Conservation (phyloP, 805 yeast genomes). For the Pichia eremophila region DNA sequence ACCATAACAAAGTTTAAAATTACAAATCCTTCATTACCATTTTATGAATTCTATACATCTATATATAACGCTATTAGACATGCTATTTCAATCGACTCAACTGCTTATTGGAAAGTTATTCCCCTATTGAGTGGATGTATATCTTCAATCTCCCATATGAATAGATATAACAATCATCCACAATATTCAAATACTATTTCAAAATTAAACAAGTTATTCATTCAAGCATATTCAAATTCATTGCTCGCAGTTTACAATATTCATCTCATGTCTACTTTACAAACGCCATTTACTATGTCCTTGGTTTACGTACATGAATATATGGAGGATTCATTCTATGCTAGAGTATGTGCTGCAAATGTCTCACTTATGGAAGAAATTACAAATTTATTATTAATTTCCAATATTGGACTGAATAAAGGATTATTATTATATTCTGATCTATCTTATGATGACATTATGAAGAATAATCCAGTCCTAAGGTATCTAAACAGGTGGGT, state of each 20-base stretch:
- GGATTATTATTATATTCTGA: slow-evolving; percentile 6
- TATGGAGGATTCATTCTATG: neutral
- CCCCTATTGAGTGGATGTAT: slow-evolving; percentile 40
- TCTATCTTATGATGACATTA: neutral
- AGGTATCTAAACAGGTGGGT: slow-evolving; percentile 43
- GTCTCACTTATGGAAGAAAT: slow-evolving; percentile 14
- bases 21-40: slow-evolving; percentile 39
- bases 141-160: slow-evolving; percentile 25
- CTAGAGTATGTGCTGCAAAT: neutral
- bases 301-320: slow-evolving; percentile 1
- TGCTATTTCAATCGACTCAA: slow-evolving; percentile 8
- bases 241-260: neutral
- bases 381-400: slow-evolving; percentile 7
- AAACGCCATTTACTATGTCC: neutral
- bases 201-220: slow-evolving; percentile 1
- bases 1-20: slow-evolving; percentile 36
- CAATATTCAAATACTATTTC: slow-evolving; percentile 15
- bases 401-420: slow-evolving; percentile 17
- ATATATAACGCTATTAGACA: slow-evolving; percentile 6
- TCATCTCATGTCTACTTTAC: neutral
- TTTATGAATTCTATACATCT: slow-evolving; percentile 32
- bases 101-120: slow-evolving; percentile 33
- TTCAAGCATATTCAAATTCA: neutral
- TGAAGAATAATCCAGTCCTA: slow-evolving; percentile 29
- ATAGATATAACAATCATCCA: slow-evolving; percentile 19